Evolutionary conservation across 768 basidiomycete genomes (phyloP).

Genomic region (Termitomyces sp.): DNA sequence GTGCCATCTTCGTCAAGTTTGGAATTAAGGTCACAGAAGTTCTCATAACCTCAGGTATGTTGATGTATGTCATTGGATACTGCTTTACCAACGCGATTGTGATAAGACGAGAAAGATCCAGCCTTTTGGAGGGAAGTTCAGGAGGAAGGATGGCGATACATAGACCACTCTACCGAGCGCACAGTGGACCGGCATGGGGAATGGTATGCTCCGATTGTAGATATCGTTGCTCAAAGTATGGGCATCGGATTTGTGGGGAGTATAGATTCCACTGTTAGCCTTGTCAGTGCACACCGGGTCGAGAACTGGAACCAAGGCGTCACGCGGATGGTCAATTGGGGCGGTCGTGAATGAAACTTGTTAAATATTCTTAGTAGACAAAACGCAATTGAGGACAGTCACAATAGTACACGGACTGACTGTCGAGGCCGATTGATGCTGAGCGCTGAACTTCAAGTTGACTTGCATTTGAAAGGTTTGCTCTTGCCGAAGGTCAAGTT

Average conservation of each 20-base stretch:
- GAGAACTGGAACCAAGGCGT: constrained; percentile 51
- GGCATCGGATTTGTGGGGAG: constrained; percentile 57
- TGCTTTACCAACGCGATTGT: not conserved
- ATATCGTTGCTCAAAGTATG: constrained; percentile 50
- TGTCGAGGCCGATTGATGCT: not conserved
- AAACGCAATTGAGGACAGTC: not conserved
- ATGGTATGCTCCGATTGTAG: constrained; percentile 47
- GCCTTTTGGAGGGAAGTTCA: constrained; percentile 35
- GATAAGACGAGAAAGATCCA: constrained; percentile 38
- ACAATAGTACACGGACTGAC: not conserved
- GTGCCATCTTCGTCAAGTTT: constrained; percentile 24
- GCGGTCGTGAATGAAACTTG: constrained; percentile 9
- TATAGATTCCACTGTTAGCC: constrained; percentile 46
- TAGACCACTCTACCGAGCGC: constrained; percentile 30
- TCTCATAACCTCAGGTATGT: constrained; percentile 35
- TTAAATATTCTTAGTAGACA: not conserved
- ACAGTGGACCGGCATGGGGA: constrained; percentile 31
- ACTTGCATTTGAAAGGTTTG: not conserved
- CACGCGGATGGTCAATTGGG: constrained; percentile 22
- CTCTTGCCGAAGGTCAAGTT: not conserved
- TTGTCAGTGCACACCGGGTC: constrained; percentile 46
- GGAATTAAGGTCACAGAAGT: constrained; percentile 27
- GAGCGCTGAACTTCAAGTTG: not conserved
- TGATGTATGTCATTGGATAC: not conserved
- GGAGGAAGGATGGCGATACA: constrained; percentile 35